A percentile compares a stretch with the other conserved stretches of the same genome.
phyloP scores from a whole-genome alignment of 352 stramenopile species.

The Pythium graminicola region DNA sequence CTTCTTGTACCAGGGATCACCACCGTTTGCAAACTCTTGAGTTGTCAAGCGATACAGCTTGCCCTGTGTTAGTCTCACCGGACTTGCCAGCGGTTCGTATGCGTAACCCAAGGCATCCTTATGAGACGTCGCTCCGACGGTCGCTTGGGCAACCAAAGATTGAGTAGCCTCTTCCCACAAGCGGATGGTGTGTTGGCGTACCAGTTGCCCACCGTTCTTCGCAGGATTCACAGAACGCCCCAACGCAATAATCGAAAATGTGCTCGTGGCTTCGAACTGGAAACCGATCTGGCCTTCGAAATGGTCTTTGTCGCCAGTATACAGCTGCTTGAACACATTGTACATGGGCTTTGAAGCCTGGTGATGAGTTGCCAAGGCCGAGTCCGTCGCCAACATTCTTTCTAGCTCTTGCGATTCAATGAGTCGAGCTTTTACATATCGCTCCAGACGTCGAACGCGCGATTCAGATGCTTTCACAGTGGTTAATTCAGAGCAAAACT shows the following conservation, averaged over 20 bases:
- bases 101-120: constrained; percentile 75
- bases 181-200: constrained; percentile 67
- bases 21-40: constrained; percentile 82
- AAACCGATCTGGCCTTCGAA: constrained; percentile 88
- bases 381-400: constrained; percentile 41
- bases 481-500: constrained; percentile 65
- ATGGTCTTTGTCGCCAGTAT: constrained; percentile 85
- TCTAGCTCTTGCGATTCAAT: constrained; percentile 69
- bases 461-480: constrained; percentile 55
- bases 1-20: constrained; percentile 87
- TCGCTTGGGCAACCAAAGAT: constrained; percentile 51
- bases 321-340: constrained; percentile 85
- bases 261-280: constrained; percentile 81
- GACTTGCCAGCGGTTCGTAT: constrained; percentile 44
- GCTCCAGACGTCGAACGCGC: constrained; percentile 57
- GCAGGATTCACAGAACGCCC: constrained; percentile 69
- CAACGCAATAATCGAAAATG: constrained; percentile 74
- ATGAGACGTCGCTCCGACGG: constrained; percentile 51
- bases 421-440: constrained; percentile 42
- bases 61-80: constrained; percentile 63
- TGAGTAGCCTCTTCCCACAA: constrained; percentile 83
- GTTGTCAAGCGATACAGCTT: constrained; percentile 85
- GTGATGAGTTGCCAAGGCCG: constrained; percentile 33
- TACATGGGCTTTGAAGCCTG: constrained; percentile 69
- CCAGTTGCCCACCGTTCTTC: constrained; percentile 53